Evolutionary conservation across 768 basidiomycete species (phyloP).

Genomic region (Kwoniella bestiolae): DNA sequence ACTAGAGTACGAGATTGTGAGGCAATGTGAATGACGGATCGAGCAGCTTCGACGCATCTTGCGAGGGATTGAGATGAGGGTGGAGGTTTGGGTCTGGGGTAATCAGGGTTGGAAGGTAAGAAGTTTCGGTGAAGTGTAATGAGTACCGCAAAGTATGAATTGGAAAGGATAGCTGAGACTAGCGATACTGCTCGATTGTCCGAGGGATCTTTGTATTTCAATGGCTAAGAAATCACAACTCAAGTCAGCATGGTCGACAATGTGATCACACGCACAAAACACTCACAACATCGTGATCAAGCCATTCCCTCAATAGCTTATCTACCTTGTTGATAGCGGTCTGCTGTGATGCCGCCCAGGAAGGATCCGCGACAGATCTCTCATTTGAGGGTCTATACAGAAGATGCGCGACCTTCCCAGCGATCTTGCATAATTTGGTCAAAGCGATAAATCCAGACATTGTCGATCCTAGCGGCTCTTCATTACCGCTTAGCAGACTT

Average conservation of each 20-base stretch:
- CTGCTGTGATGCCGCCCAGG: slow-evolving; percentile 76
- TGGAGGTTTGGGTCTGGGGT: slow-evolving; percentile 42
- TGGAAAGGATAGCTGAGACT: slow-evolving; percentile 44
- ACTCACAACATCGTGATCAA: slow-evolving; percentile 63
- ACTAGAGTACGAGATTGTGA: slow-evolving; percentile 45
- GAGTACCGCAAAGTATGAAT: slow-evolving; percentile 48
- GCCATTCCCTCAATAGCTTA: slow-evolving; percentile 77
- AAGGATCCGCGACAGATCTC: slow-evolving; percentile 69
- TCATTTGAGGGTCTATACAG: slow-evolving; percentile 45
- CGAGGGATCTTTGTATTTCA: slow-evolving; percentile 49
- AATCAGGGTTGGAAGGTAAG: slow-evolving; percentile 45
- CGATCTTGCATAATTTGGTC: slow-evolving; percentile 79
- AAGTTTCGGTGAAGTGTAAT: slow-evolving; percentile 53
- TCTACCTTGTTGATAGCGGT: slow-evolving; percentile 77
- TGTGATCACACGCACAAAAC: neutral
- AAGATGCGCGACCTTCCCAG: slow-evolving; percentile 62
- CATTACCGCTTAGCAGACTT: slow-evolving; percentile 23
- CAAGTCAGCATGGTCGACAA: neutral
- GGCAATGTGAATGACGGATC: slow-evolving; percentile 53
- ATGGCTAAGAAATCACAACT: slow-evolving; percentile 26
- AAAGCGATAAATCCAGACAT: slow-evolving; percentile 83
- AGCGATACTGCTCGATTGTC: slow-evolving; percentile 40
- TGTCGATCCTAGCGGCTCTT: slow-evolving; percentile 61
- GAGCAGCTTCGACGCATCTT: slow-evolving; percentile 49
- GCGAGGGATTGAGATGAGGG: slow-evolving; percentile 46